Evolutionary conservation across 2,329 filamentous ascomycete genomes (phyloP), one percentile per base, ranked within the genome.

Genomic region (Exserohilum turcica): DNA sequence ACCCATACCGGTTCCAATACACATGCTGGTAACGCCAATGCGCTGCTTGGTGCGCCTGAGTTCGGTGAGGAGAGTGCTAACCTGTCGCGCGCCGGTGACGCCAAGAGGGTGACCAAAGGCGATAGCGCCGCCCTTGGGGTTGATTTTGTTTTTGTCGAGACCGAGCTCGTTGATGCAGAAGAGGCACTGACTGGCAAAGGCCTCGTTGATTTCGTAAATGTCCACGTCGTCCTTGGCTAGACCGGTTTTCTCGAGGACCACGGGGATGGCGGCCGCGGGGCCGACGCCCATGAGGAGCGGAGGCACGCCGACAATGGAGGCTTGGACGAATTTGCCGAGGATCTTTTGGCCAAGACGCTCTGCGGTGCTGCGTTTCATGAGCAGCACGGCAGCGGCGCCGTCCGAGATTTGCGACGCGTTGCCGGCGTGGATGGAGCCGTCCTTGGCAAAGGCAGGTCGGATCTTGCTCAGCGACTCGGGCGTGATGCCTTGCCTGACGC

Each of bases 161-260:
- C 88, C 88, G 18, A 99, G 84, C 81, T 97, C 87, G 69, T 94
- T 90, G 59, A 90, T 86, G 76, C 92, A 97, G 89, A 90, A 97
- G 63, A 97, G 77, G 77, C 91, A 96, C 83, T 97, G 93, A 60
- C 86, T 90, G 28, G 94, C 94, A 76, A 99, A 99, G 1, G 94
- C 94, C 84, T 99, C 94, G 81, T 99, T 99, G 83, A 99, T 97
- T 84, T 99, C 94, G 71, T 85, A 97, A 71, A 97, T 93, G 74
- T 97, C 94, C 27, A 99, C 91, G 64, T 97, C 93, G 52, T 68
- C 88, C 77, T 88, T 91, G 73, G 81, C 82, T 66, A 99, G 86
- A 55, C 92, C 92, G 0, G 92, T 90, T 75, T 94, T 92, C 73
- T 90, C 84, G 51, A 97, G 87, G 3, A 91, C 92, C 73, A 92